Evolutionary conservation across 2,329 filamentous ascomycete species (phyloP), one percentile per base, ranked within the genome.

Genomic region (Emmonsiellopsis sp.): DNA sequence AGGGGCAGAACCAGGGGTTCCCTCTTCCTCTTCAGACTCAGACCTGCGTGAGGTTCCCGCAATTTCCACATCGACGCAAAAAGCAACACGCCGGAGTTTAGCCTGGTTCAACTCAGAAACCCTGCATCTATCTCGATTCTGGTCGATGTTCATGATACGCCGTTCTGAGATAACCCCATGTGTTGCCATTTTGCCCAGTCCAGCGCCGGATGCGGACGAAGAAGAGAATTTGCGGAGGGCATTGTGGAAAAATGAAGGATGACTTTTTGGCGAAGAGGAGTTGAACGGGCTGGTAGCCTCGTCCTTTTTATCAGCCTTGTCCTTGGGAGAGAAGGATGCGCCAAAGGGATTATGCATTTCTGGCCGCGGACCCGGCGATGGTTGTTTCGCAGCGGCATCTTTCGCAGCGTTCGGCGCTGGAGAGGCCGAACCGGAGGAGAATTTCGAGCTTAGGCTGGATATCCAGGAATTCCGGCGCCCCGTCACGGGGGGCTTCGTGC

Each of bases 31-130:
- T 8, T 78, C 69, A 13, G 76, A 76, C 2, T 93, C 87, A 11
- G 76, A 72, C 61, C 94, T 93, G 61, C 82, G 84, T 26, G 91
- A 89, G 65, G 89, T 84, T 0, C 90, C 89, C 2, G 92, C 92
- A 64, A 98, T 95, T 69, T 98, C 93, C 4, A 98, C 91, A 65
- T 98, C 93, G 2, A 98, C 93, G 62, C 89, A 95, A 65, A 98
- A 98, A 0, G 92, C 87, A 0, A 98, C 93, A 51, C 90, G 83
- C 52, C 89, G 82, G 55, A 98, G 71, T 67, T 93, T 95, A 48
- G 82, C 81, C 63, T 85, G 82, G 59, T 90, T 84, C 46, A 98
- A 76, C 60, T 95, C 91, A 4, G 81, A 75, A 32, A 97, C 82
- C 26, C 82, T 79, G 67, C 89, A 95, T 58, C 93, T 78, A 64